Evolutionary conservation across 331 rosid species (phyloP).

Genomic region (Rosa hybrid): DNA sequence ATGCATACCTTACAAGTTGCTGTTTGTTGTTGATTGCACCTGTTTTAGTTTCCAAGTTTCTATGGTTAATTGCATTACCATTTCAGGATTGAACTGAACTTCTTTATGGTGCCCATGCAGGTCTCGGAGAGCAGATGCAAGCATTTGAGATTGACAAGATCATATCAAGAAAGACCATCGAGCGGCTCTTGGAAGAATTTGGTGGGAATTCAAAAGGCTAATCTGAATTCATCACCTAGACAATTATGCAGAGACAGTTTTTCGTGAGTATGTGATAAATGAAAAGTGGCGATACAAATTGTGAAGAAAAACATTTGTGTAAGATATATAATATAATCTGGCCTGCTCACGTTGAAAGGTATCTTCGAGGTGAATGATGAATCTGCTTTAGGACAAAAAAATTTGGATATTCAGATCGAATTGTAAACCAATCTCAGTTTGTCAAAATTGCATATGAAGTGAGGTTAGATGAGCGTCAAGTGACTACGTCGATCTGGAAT

Average conservation of each 20-base stretch:
- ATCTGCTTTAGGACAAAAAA: not conserved
- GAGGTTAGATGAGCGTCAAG: not conserved
- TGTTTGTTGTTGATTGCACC: not conserved
- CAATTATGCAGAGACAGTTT: not conserved
- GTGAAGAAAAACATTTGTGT: not conserved
- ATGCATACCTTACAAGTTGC: not conserved
- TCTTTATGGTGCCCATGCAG: slow-evolving; percentile 37
- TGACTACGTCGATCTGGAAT: not conserved
- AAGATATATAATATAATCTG: not conserved
- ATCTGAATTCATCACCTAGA: not conserved
- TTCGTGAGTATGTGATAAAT: not conserved
- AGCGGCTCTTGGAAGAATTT: slow-evolving; percentile 63
- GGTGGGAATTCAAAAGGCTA: slow-evolving; percentile 47
- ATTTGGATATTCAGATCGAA: not conserved
- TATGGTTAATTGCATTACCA: not conserved
- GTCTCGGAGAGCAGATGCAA: slow-evolving; percentile 59
- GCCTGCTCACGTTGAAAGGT: not conserved
- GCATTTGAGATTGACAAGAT: slow-evolving; percentile 68
- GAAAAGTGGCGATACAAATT: not conserved
- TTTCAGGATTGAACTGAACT: not conserved
- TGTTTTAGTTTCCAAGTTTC: not conserved
- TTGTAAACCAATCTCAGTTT: not conserved
- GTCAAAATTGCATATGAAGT: not conserved
- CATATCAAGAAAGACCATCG: slow-evolving; percentile 68
- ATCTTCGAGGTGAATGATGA: not conserved